Conservation (phyloP, 495 filamentous ascomycete species). For the Penicillium desertorum region DNA sequence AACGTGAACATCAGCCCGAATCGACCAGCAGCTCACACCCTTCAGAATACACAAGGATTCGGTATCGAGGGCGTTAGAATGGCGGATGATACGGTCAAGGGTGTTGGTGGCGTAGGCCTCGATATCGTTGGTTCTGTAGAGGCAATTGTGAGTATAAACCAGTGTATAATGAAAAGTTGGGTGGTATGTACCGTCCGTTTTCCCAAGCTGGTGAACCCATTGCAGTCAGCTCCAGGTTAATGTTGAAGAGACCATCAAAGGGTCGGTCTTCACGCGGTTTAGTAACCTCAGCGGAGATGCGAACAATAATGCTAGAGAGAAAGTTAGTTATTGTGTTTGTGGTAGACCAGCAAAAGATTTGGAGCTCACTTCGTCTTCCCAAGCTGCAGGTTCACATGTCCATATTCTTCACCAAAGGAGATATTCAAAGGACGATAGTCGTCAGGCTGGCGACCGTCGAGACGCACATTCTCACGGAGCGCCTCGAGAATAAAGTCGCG, state of each 20-base stretch:
- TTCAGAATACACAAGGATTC: slow-evolving; percentile 94
- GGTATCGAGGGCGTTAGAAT: slow-evolving; percentile 86
- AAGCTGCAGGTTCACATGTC: slow-evolving; percentile 81
- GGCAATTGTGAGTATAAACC: slow-evolving; percentile 10
- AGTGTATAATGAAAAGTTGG: background rate
- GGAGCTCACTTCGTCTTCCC: slow-evolving; percentile 79
- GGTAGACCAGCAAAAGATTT: background rate
- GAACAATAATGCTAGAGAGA: slow-evolving; percentile 66
- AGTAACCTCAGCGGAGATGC: slow-evolving; percentile 83
- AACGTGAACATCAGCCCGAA: slow-evolving; percentile 87
- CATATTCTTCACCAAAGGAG: slow-evolving; percentile 85
- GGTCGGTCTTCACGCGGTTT: slow-evolving; percentile 83
- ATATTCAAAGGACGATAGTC: slow-evolving; percentile 74
- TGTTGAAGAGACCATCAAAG: slow-evolving; percentile 92
- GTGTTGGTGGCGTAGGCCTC: slow-evolving; percentile 82
- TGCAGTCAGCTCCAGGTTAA: slow-evolving; percentile 84
- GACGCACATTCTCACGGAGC: slow-evolving; percentile 68
- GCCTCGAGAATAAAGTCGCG: slow-evolving; percentile 73
- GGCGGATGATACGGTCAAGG: slow-evolving; percentile 89
- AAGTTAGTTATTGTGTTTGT: slow-evolving; percentile 10
- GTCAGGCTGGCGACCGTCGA: slow-evolving; percentile 80
- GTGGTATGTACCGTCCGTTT: slow-evolving; percentile 62
- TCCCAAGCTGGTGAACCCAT: slow-evolving; percentile 93
- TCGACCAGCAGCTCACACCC: slow-evolving; percentile 82
- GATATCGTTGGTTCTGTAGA: slow-evolving; percentile 62